Evolutionary conservation across 495 filamentous ascomycete species (phyloP).

Genomic region (Podospora conica): DNA sequence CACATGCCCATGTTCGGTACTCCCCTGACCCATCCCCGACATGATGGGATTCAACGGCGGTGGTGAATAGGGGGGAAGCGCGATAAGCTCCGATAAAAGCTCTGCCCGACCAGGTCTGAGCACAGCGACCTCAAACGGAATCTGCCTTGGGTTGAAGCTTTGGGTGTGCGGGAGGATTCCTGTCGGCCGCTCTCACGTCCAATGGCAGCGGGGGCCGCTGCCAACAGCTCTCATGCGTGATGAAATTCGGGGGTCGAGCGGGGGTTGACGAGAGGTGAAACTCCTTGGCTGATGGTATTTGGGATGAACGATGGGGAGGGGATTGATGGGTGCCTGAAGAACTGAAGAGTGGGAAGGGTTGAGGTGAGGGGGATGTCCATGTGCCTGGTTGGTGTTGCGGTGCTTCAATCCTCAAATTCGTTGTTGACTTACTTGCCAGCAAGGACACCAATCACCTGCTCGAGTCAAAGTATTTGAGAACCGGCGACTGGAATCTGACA

Average conservation of each 20-base stretch:
- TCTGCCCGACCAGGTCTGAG: not conserved
- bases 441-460: not conserved
- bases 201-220: not conserved
- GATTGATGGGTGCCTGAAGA: not conserved
- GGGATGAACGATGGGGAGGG: not conserved
- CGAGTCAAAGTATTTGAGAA: not conserved
- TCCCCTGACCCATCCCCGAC: not conserved
- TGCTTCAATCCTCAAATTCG: no score
- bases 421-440: not conserved
- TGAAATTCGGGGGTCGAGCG: not conserved
- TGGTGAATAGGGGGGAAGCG: not conserved
- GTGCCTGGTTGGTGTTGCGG: not conserved
- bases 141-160: not conserved
- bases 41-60: not conserved
- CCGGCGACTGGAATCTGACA: not conserved
- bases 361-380: not conserved
- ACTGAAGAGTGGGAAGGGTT: not conserved
- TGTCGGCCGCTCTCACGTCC: not conserved
- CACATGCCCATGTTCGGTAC: not conserved
- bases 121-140: not conserved
- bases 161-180: not conserved
- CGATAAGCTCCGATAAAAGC: not conserved
- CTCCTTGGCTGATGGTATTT: not conserved
- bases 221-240: not conserved
- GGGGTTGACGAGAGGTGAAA: not conserved